A percentile compares a stretch with the other conserved stretches of the same genome.
Evolutionary conservation across 345 rosid genomes (phyloP).

Genomic region (Hibiscus syriacus): DNA sequence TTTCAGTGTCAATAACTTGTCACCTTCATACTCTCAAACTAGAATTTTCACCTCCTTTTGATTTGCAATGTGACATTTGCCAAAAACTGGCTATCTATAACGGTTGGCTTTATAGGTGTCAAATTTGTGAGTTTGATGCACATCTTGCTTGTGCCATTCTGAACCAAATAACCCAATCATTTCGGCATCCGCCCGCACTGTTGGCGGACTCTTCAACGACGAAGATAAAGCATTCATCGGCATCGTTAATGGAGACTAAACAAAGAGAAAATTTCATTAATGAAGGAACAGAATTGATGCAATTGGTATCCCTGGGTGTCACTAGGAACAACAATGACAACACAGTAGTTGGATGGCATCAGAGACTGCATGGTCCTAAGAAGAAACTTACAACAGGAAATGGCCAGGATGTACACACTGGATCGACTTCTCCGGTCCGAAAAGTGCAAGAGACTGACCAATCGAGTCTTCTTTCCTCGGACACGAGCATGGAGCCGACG

Average conservation of each 20-base stretch:
- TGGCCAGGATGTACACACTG: neutral
- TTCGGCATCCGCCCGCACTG: neutral
- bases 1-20: constrained; percentile 19
- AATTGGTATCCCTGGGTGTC: constrained; percentile 16
- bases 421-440: neutral
- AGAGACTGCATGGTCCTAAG: constrained; percentile 17
- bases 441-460: constrained; percentile 7
- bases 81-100: constrained; percentile 15
- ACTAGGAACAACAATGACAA: neutral
- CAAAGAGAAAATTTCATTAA: constrained; percentile 8
- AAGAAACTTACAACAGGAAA: neutral
- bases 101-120: constrained; percentile 51
- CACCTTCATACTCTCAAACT: constrained; percentile 46
- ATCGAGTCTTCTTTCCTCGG: constrained; percentile 22
- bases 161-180: constrained; percentile 9
- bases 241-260: constrained; percentile 9
- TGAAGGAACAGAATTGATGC: constrained; percentile 29
- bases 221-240: constrained; percentile 11
- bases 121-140: constrained; percentile 41
- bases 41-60: constrained; percentile 37
- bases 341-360: constrained; percentile 18
- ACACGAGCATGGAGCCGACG: constrained; percentile 16
- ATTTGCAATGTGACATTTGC: constrained; percentile 43
- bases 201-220: neutral
- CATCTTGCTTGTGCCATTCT: constrained; percentile 38